Evolutionary conservation across 805 yeast genomes (phyloP), one percentile per base, ranked within the genome.

Genomic region (Monosporozyma solicola): DNA sequence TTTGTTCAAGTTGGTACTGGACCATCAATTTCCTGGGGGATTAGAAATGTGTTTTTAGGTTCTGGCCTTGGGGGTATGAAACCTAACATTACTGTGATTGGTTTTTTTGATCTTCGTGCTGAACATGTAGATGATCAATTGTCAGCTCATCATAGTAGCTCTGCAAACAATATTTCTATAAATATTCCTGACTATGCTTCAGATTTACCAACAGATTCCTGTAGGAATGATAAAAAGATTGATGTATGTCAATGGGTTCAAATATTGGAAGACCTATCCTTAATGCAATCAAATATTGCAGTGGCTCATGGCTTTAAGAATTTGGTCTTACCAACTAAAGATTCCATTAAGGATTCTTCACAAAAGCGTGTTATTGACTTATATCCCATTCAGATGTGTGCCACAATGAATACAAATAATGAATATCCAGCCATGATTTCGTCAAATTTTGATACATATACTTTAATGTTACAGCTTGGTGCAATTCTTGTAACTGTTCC

Each of bases 41-140:
- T 89, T 0, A 75, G 99, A 56, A 92, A 92, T 65, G 90, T 94
- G 9, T 90, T 80, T 54, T 68, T 92, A 55, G 97, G 97, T 0
- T 86, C 96, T 2, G 99, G 99, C 0, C 73, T 94, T n/a, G 99
- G 99, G 7, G 97, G 97, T 11, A 94, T 94, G 99, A 85, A 81
- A 61, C 99, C 99, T 1, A 94, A 94, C 64, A 91, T 94, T 51
- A 88, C 97, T 0, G 95, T 94, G 0, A 55, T 94, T 33, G 98
- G 98, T 0, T 90, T 90, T 62, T 87, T 84, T 60, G 96, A 92
- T 63, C 73, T 84, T 55, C 69, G 67, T 7, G 67, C 65, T 35
- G 70, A 68, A 54, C 48, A 45, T n/a, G 22, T 31, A 10, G 33
- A 29, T 32, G 29, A 24, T 24, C 45, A 47, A 15, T 27, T 53